These are phyloP conservation scores for Parietaria judaica DNA, from an alignment of 306 rosid genomes.

Conservation along the genomic window DNA sequence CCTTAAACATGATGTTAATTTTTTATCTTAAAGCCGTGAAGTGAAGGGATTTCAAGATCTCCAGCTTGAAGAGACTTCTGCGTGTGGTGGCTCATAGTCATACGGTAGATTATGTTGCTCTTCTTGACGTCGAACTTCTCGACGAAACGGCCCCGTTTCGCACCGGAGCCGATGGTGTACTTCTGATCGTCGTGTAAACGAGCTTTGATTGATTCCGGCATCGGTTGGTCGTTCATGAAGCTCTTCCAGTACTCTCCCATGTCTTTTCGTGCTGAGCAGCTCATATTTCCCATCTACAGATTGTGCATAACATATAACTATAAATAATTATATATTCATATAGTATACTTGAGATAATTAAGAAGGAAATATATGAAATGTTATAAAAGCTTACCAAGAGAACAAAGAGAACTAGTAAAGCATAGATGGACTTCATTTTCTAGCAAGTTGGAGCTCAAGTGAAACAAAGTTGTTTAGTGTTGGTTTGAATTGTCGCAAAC, in stretches of 20 bases:
- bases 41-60: too few relatives aligned
- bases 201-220: slow-evolving; percentile 53
- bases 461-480: slow-evolving; percentile 13
- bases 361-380: not conserved
- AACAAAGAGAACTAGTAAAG: slow-evolving; percentile 33
- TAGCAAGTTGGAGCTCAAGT: not conserved
- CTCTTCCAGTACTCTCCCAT: slow-evolving; percentile 52
- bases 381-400: slow-evolving; percentile 38
- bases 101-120: slow-evolving; percentile 40
- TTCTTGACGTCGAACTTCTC: slow-evolving; percentile 39
- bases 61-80: not conserved
- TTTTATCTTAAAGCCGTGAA: too few relatives aligned
- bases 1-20: too few relatives aligned
- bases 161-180: slow-evolving; percentile 2
- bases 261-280: slow-evolving; percentile 44
- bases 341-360: not conserved
- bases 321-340: not conserved
- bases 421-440: slow-evolving; percentile 38
- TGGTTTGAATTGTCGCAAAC: slow-evolving; percentile 22
- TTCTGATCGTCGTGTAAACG: slow-evolving; percentile 24
- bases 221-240: slow-evolving; percentile 49
- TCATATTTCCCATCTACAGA: slow-evolving; percentile 26
- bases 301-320: not conserved
- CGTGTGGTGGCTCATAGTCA: not conserved
- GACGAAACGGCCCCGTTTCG: slow-evolving; percentile 24